Conservation (phyloP, 2,329 filamentous ascomycete genomes). For the Xylaria polymorpha region DNA sequence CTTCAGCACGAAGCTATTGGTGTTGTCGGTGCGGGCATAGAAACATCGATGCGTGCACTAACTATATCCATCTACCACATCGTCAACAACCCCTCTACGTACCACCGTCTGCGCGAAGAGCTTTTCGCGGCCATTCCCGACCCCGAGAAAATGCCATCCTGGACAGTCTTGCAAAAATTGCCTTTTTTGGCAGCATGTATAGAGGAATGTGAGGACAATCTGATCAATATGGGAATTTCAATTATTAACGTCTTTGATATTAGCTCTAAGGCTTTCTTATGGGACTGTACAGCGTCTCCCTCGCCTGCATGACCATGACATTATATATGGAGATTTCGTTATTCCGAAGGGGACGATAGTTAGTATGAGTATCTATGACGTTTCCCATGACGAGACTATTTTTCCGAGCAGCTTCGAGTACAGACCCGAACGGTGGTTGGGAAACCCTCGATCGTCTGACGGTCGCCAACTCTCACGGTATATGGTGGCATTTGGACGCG, state of each 20-base stretch:
- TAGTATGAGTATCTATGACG: constrained; percentile 10
- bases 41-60: constrained; percentile 13
- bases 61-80: constrained; percentile 15
- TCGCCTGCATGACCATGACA: constrained; percentile 3
- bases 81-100: not conserved
- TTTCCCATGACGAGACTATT: constrained; percentile 5
- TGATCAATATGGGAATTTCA: not conserved
- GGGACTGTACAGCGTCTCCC: not conserved
- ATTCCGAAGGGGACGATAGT: constrained; percentile 1
- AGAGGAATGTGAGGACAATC: constrained; percentile 7
- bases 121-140: constrained; percentile 16
- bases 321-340: constrained; percentile 1
- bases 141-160: not conserved
- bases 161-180: not conserved
- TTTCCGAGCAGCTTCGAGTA: constrained; percentile 19
- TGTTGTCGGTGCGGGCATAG: constrained; percentile 9
- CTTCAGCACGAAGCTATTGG: constrained; percentile 14
- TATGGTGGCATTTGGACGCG: constrained; percentile 20
- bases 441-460: constrained; percentile 4
- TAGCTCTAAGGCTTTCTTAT: constrained; percentile 15
- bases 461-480: constrained; percentile 10
- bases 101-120: constrained; percentile 1
- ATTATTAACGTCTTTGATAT: constrained; percentile 1
- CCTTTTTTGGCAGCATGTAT: constrained; percentile 14
- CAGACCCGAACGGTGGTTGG: constrained; percentile 20